Evolutionary conservation across 1,284 basidiomycete genomes (phyloP).

Genomic region (Tilletia caries): DNA sequence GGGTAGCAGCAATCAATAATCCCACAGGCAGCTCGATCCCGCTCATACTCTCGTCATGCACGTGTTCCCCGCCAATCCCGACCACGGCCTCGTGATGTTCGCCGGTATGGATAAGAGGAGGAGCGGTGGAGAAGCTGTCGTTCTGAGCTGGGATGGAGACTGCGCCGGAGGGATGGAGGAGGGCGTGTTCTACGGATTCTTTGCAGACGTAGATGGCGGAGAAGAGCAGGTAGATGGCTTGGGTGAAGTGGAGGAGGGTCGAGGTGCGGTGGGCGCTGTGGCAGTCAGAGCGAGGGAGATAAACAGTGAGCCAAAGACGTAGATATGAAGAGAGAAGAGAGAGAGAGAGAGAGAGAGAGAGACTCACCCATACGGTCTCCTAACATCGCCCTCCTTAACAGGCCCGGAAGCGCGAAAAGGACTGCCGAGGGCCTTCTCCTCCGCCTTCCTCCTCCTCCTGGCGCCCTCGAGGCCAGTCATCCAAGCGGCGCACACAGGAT

Average conservation of each 20-base stretch:
- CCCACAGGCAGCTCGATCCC: conserved; percentile 37
- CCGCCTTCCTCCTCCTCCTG: conserved; percentile 13
- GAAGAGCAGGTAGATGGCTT: conserved; percentile 84
- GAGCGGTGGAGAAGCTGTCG: background rate
- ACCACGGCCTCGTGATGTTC: conserved; percentile 21
- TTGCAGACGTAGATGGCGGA: conserved; percentile 88
- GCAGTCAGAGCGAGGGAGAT: too few relatives aligned
- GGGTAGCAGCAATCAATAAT: conserved; percentile 30
- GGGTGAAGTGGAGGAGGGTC: conserved; percentile 77
- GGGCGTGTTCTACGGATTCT: conserved; percentile 66
- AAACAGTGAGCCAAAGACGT: too few relatives aligned
- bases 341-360: too few relatives aligned
- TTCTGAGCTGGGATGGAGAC: background rate
- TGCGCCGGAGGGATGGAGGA: conserved; percentile 29
- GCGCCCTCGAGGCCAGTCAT: conserved; percentile 1
- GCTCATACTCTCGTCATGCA: conserved; percentile 30
- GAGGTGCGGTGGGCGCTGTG: conserved; percentile 69
- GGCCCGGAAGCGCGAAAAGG: background rate
- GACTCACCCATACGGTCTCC: conserved; percentile 21
- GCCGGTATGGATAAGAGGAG: background rate
- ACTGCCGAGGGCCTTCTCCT: too few relatives aligned
- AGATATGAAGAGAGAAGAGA: too few relatives aligned
- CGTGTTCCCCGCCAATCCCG: conserved; percentile 31
- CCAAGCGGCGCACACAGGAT: conserved; percentile 17
- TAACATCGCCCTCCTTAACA: background rate